Base-by-base conservation (phyloP, 768 basidiomycete species). In the Cystobasidium onofrii region DNA sequence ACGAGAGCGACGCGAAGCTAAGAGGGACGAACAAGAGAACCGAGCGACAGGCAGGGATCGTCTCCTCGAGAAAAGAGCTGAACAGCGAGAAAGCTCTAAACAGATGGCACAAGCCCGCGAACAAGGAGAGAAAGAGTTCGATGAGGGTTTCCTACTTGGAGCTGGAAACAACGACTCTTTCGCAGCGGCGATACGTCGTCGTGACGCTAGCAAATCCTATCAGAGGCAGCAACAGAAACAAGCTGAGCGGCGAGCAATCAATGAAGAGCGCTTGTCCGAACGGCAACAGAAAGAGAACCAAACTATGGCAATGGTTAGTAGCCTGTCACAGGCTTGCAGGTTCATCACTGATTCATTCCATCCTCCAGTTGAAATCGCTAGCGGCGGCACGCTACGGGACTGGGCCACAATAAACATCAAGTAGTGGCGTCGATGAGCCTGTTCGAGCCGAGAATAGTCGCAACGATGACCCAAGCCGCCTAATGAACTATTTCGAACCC, bases 41-140 rank as follows among this genome's bases (percentile, higher is more conserved):
- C 36, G 27, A 23, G 62, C 72, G 27, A 64, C 64, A 77, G 80
- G 64, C 77, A 77, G 54, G 75, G 76, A 25, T 78, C 76, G 54
- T 75, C 75, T 79, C 55, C 17, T 12, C 33, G 43, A 57, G 63
- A n/a, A 41, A 25, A 43, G 29, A 9, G n/a, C 15, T 29, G 25
- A 15, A 25, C 18, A 1, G 23, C 17, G 50, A 46, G 41, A 50
- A 31, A 34, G 55, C 18, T 46, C 29, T 12, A 27, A 36, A 20
- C 27, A 55, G 20, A 71, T 71, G 54, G 69, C 69, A 33, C 50
- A 52, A 57, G 69, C 69, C 12, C 50, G 54, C 15, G 69, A 71
- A 31, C 69, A 71, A 20, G 69, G 69, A 33, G 69, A 71, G 18
- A 71, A 54, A 34, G 55, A 55, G 13, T 71, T 71, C 39, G 50